Base-by-base conservation (phyloP, 225 moss, liverwort and hornwort species). In the Thuidium tamariscinum region DNA sequence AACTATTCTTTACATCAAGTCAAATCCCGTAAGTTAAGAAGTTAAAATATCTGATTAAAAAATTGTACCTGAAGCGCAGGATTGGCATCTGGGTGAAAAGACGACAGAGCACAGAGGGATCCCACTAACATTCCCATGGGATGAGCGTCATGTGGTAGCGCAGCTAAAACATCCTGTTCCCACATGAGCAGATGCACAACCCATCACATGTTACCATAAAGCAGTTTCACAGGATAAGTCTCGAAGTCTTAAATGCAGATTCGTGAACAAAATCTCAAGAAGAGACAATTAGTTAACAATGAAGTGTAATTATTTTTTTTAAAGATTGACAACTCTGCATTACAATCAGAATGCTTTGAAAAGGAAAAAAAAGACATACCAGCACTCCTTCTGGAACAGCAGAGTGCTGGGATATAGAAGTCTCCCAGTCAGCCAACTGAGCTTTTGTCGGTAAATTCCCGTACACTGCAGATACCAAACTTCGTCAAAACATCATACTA, bases 111-210 rank as follows among this genome's bases (percentile, higher is more conserved):
- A 89, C 94, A 96, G 65, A 98, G 92, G 83, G 97, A 93, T 81
- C 94, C 94, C 81, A 97, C 93, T 80, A 98, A 91, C 97, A 98
- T 96, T 82, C 96, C 97, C 97, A 98, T 97, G 55, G 97, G 97
- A 93, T 98, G 97, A 34, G 95, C 96, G 66, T 98, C 97, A 92
- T 97, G 96, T 55, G 97, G 96, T 66, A 96, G 88, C 32, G 90
- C 94, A 82, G 94, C 86, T 91, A 97, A 89, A 65, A 95, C 93
- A 55, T 91, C 89, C 97, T 98, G 87, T 29, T 88, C 64, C 22
- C 80, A 88, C 76, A 80, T 44, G 41, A 84, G 52, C 82, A 85
- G 17, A 91, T 39, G 13, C 73, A 85, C n/a, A 89, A n/a, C 48
- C 56, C 87, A 82, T 55, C 60, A 57, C 56, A 69, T 13, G 83